Percentiles rank a stretch among this genome's conserved stretches.
Conservation (phyloP, 2,329 filamentous ascomycete species). For the Penicillium crustosum region DNA sequence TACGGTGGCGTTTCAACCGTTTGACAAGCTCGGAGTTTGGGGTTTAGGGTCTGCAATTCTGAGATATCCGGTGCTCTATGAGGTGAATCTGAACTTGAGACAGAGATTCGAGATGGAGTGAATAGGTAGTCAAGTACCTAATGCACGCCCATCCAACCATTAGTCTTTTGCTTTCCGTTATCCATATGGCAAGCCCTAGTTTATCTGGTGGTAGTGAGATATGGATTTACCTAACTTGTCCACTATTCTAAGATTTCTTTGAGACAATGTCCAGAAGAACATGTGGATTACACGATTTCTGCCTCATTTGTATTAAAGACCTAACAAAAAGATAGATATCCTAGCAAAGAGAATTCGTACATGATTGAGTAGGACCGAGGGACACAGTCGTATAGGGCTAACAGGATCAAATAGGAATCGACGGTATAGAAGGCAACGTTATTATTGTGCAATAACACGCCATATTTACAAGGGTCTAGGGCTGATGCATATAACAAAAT, state of each 20-base stretch:
- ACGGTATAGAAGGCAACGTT: no score
- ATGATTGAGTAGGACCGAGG: no score
- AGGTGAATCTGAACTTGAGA: no score
- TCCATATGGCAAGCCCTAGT: not conserved
- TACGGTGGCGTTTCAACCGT: conserved; percentile 13
- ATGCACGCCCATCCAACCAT: not conserved
- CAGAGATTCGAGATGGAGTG: not conserved
- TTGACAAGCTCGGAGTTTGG: conserved; percentile 23
- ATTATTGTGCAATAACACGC: not conserved
- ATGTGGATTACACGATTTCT: no score
- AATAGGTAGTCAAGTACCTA: not conserved
- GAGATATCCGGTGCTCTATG: conserved; percentile 11
- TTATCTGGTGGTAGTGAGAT: no score
- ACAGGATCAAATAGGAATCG: no score
- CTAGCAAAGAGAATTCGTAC: no score
- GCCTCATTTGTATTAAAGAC: no score
- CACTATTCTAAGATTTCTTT: no score
- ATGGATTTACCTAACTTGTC: no score
- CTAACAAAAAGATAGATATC: no score
- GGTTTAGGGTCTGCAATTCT: conserved; percentile 10
- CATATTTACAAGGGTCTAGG: not conserved
- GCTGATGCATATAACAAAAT: not conserved
- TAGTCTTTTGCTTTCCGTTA: not conserved
- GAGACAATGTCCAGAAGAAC: no score
- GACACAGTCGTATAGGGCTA: not conserved